Evolutionary conservation across 495 filamentous ascomycete genomes (phyloP).

Genomic region (Parachaetomium inaequale): DNA sequence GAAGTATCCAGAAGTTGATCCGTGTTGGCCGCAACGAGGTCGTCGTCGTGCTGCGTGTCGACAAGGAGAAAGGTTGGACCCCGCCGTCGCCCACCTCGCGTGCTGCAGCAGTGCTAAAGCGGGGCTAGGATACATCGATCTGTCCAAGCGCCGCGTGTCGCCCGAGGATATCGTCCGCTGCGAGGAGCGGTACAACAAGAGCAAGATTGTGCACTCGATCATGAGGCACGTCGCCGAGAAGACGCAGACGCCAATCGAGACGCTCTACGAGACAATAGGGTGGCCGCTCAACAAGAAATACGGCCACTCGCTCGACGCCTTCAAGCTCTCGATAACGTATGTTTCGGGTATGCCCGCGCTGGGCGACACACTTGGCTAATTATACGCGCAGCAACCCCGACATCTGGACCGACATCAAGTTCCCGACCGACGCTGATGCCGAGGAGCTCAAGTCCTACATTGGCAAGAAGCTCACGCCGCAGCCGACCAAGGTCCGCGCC

Average conservation of each 20-base stretch:
- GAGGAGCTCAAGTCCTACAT: constrained; percentile 90
- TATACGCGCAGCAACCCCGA: constrained; percentile 69
- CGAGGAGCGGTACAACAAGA: constrained; percentile 99
- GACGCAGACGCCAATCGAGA: constrained; percentile 86
- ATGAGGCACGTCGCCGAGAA: constrained; percentile 98
- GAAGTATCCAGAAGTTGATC: constrained; percentile 98
- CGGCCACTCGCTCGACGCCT: constrained; percentile 93
- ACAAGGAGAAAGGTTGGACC: constrained; percentile 84
- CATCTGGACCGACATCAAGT: constrained; percentile 88
- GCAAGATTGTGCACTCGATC: constrained; percentile 97
- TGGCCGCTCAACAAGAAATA: constrained; percentile 98
- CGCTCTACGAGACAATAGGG: constrained; percentile 86
- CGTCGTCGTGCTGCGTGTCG: constrained; percentile 93
- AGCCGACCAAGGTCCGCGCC: constrained; percentile 95
- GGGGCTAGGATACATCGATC: constrained; percentile 73
- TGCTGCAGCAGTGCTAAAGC: constrained; percentile 43
- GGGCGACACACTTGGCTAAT: background rate
- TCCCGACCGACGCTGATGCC: constrained; percentile 80
- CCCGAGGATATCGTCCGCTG: constrained; percentile 97
- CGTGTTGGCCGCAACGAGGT: constrained; percentile 97
- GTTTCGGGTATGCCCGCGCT: constrained; percentile 21
- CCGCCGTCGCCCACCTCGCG: background rate
- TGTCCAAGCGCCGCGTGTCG: constrained; percentile 95
- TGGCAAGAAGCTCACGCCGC: constrained; percentile 89
- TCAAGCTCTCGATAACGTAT: constrained; percentile 98